phyloP scores from a whole-genome alignment of 1,284 basidiomycete genomes.

The Pterulicium gracile region DNA sequence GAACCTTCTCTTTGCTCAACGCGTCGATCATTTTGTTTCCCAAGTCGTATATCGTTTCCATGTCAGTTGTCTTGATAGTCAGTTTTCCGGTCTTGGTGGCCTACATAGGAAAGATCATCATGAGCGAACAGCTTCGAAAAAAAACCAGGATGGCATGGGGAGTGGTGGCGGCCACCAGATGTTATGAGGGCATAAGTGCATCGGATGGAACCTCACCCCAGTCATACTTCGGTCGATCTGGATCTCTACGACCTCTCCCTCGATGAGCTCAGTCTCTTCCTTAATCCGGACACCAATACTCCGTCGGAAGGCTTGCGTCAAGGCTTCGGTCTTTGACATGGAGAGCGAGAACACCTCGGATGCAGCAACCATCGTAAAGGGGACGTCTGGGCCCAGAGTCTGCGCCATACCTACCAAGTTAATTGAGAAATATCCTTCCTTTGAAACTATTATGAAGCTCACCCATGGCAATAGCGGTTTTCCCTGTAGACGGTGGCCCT shows the following conservation, averaged over 20 bases:
- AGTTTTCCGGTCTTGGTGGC: conserved; percentile 97
- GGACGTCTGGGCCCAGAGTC: conserved; percentile 86
- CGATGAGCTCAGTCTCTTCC: conserved; percentile 95
- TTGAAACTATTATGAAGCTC: conserved; percentile 12
- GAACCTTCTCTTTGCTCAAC: conserved; percentile 91
- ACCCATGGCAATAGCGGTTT: conserved; percentile 97
- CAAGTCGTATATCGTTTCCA: conserved; percentile 99
- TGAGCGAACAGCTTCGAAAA: conserved; percentile 2
- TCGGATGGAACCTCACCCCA: conserved; percentile 61
- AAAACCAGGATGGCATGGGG: conserved; percentile 9
- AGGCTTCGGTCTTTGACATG: conserved; percentile 97
- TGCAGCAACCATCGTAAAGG: conserved; percentile 94
- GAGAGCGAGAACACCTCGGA: conserved; percentile 96
- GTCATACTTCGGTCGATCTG: conserved; percentile 96
- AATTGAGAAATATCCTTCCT: conserved; percentile 2
- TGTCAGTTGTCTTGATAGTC: conserved; percentile 97
- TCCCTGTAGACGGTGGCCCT: conserved; percentile 92
- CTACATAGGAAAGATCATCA: conserved; percentile 32
- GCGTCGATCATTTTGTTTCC: conserved; percentile 99
- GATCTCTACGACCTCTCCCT: conserved; percentile 98
- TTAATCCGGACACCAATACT: conserved; percentile 96
- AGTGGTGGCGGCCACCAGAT: not conserved
- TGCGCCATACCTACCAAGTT: conserved; percentile 80
- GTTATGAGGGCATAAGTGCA: not conserved
- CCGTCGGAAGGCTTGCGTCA: conserved; percentile 92